Conservation (phyloP, 805 yeast genomes). For the Kodamaea kaohsiungensis region DNA sequence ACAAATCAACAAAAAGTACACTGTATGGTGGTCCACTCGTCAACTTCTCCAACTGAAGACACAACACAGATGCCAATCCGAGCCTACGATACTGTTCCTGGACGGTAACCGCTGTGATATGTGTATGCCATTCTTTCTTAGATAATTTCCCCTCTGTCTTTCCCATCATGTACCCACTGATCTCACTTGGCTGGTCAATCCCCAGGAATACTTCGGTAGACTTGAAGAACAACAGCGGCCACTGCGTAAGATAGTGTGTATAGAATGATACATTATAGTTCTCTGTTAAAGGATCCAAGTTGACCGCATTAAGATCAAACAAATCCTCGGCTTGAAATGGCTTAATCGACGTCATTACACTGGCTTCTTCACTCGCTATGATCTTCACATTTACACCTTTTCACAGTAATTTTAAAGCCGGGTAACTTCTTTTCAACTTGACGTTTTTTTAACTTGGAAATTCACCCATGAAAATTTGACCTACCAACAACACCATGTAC, state of each 20-base stretch:
- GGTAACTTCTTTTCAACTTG: conserved; percentile 1
- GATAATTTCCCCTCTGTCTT: conserved; percentile 79
- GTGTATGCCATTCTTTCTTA: conserved; percentile 89
- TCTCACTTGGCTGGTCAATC: conserved; percentile 20
- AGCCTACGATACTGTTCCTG: conserved; percentile 79
- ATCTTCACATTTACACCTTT: background rate
- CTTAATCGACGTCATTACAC: conserved; percentile 80
- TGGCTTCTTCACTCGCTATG: background rate
- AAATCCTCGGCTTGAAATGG: conserved; percentile 90
- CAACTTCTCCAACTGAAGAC: conserved; percentile 68
- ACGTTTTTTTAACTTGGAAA: background rate
- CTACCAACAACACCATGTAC: conserved; percentile 28
- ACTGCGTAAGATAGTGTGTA: conserved; percentile 73
- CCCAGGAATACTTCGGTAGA: conserved; percentile 45
- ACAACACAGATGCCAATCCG: conserved; percentile 80
- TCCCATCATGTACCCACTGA: conserved; percentile 88
- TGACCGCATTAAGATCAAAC: conserved; percentile 69
- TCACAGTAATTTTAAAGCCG: background rate
- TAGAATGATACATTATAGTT: conserved; percentile 86
- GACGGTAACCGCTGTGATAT: conserved; percentile 93
- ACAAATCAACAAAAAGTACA: conserved; percentile 84
- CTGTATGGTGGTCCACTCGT: conserved; percentile 74
- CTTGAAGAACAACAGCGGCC: conserved; percentile 91
- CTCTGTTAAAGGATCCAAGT: conserved; percentile 88
- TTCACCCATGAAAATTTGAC: background rate